phyloP scores from a whole-genome alignment of 148 eudicot species.

The Rhododendron vialii region DNA sequence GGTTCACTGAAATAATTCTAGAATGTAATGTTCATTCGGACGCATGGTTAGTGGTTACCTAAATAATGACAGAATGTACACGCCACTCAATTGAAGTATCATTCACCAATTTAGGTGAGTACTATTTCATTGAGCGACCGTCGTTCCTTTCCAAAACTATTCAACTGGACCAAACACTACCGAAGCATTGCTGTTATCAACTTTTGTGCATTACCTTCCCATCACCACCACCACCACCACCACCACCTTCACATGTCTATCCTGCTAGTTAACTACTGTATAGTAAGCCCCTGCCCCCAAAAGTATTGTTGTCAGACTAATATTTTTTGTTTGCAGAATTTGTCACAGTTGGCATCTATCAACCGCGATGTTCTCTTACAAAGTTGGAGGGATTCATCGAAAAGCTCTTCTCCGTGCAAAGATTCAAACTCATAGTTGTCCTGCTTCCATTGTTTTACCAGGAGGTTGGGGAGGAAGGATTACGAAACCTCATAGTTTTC shows the following conservation, averaged over 20 bases:
- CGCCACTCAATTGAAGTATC: neutral
- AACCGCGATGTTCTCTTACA: slow-evolving; percentile 62
- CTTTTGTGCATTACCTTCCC: neutral
- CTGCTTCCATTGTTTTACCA: neutral
- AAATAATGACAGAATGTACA: neutral
- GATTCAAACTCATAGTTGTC: slow-evolving; percentile 12
- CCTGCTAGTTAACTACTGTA: neutral
- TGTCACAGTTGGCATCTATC: slow-evolving; percentile 64
- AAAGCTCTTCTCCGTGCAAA: slow-evolving; percentile 33
- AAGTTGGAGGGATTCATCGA: slow-evolving; percentile 37
- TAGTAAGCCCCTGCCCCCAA: neutral
- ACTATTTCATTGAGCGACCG: neutral
- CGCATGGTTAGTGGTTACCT: neutral
- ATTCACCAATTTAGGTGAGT: neutral
- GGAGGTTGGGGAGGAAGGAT: neutral
- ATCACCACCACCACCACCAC: neutral
- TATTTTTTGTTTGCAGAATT: slow-evolving; percentile 37
- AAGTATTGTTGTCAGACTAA: neutral
- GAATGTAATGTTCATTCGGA: neutral
- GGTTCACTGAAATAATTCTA: neutral
- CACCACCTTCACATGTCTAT: neutral
- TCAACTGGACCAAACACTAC: neutral
- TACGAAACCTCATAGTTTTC: neutral
- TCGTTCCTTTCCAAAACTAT: neutral
- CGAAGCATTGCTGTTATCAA: neutral